phyloP scores from a whole-genome alignment of 1,284 basidiomycete species.

The Moniliophthora roreri region DNA sequence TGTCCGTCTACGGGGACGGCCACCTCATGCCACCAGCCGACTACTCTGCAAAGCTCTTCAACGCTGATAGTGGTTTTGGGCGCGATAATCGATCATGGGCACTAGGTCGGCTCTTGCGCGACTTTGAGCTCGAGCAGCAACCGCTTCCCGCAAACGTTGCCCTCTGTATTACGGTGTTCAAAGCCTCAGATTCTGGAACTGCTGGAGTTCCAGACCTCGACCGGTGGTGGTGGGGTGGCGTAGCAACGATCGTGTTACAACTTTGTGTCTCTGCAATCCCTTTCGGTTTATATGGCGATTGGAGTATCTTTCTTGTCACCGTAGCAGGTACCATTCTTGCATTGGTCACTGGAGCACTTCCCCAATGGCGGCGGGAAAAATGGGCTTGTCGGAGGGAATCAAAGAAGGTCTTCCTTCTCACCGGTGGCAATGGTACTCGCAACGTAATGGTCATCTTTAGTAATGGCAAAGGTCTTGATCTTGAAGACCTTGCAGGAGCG shows the following conservation, averaged over 20 bases:
- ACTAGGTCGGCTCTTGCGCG: constrained; percentile 29
- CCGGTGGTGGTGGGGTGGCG: constrained; percentile 28
- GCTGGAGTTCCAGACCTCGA: constrained; percentile 25
- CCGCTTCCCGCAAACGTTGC: background rate
- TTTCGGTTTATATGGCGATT: constrained; percentile 22
- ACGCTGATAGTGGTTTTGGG: constrained; percentile 25
- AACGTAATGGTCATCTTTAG: constrained; percentile 30
- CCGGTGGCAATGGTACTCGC: constrained; percentile 29
- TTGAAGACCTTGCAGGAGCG: constrained; percentile 28
- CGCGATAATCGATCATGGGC: constrained; percentile 30
- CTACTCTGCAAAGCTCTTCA: constrained; percentile 24
- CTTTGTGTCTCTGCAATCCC: constrained; percentile 28
- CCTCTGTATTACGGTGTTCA: constrained; percentile 8
- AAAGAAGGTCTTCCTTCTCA: constrained; percentile 26
- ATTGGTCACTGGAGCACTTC: constrained; percentile 22
- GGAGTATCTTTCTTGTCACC: constrained; percentile 29
- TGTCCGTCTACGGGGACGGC: constrained; percentile 27
- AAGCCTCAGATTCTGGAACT: constrained; percentile 9
- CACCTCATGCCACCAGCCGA: constrained; percentile 30
- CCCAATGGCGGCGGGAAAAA: constrained; percentile 31
- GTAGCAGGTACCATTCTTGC: constrained; percentile 25
- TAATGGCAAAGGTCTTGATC: constrained; percentile 22
- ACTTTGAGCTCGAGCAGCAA: constrained; percentile 22
- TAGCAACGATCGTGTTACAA: constrained; percentile 25
- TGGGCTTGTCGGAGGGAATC: constrained; percentile 24